A percentile compares a stretch with the other conserved stretches of the same genome.
Evolutionary conservation across 2,329 filamentous ascomycete genomes (phyloP).

Genomic region (Diplodia corticola): DNA sequence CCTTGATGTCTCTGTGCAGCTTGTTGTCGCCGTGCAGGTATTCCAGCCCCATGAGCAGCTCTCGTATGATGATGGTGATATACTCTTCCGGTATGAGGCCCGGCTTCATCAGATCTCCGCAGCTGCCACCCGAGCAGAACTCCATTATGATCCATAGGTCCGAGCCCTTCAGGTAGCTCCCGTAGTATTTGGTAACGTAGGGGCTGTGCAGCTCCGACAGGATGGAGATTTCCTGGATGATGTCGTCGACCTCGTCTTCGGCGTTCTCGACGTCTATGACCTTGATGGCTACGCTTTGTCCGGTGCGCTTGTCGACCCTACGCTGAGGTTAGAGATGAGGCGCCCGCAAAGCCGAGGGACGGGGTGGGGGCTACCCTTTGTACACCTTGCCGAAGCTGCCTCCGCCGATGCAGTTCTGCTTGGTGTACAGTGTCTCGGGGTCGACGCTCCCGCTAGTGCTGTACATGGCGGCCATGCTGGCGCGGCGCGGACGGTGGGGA

Average conservation of each 20-base stretch:
- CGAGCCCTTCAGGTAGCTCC: slow-evolving; percentile 92
- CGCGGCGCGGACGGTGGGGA: not conserved
- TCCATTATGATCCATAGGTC: slow-evolving; percentile 99
- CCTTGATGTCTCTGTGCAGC: slow-evolving; percentile 93
- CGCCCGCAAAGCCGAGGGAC: slow-evolving; percentile 20
- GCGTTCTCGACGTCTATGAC: slow-evolving; percentile 98
- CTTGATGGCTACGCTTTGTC: slow-evolving; percentile 95
- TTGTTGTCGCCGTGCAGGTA: slow-evolving; percentile 96
- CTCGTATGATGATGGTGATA: slow-evolving; percentile 91
- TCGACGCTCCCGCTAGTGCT: slow-evolving; percentile 60
- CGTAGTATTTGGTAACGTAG: slow-evolving; percentile 97
- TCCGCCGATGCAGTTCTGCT: slow-evolving; percentile 66
- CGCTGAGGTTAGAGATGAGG: slow-evolving; percentile 3
- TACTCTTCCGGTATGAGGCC: slow-evolving; percentile 91
- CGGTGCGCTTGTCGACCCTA: slow-evolving; percentile 89
- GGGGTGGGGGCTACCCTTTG: slow-evolving; percentile 72
- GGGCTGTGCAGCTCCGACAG: slow-evolving; percentile 93
- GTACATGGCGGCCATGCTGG: slow-evolving; percentile 21
- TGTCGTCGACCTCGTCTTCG: slow-evolving; percentile 98
- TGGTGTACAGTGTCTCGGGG: slow-evolving; percentile 89
- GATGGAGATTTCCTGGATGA: slow-evolving; percentile 98
- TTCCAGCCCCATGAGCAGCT: slow-evolving; percentile 84
- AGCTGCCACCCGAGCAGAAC: slow-evolving; percentile 95
- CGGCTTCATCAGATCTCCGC: slow-evolving; percentile 92
- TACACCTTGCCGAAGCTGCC: slow-evolving; percentile 98